Percentiles rank a stretch among this genome's conserved stretches.
Conservation (phyloP, 495 filamentous ascomycete genomes). For the Xylaria acuta region DNA sequence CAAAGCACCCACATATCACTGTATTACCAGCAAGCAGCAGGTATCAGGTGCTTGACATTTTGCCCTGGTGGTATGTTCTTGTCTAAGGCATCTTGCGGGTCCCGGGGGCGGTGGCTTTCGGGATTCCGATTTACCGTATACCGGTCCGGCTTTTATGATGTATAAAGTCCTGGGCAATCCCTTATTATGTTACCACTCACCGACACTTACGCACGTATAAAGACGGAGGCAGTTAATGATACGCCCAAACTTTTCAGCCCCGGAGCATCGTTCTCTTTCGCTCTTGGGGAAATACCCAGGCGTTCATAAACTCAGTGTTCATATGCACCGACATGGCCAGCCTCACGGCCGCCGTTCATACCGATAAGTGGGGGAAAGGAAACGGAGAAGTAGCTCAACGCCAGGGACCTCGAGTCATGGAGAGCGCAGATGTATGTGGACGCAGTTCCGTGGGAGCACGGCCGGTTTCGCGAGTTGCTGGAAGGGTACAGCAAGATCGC, state of each 20-base stretch:
- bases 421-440: conserved; percentile 12
- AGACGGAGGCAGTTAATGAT: neutral
- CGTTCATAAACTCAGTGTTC: neutral
- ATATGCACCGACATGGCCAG: conserved; percentile 3
- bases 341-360: neutral
- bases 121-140: neutral
- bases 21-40: neutral
- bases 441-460: conserved; percentile 13
- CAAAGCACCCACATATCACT: neutral
- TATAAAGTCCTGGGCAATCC: neutral
- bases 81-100: neutral
- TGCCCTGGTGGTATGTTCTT: neutral
- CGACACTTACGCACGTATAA: neutral
- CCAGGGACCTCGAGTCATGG: neutral
- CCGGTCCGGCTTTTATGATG: neutral
- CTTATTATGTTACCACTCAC: neutral
- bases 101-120: neutral
- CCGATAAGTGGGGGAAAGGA: conserved; percentile 18
- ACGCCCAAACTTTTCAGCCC: neutral
- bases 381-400: conserved; percentile 13
- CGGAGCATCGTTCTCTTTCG: neutral
- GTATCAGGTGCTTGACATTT: neutral
- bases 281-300: neutral
- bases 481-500: conserved; percentile 53
- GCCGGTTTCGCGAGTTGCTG: conserved; percentile 38